phyloP scores from a whole-genome alignment of 768 basidiomycete genomes.

The Agaricus blazei region DNA sequence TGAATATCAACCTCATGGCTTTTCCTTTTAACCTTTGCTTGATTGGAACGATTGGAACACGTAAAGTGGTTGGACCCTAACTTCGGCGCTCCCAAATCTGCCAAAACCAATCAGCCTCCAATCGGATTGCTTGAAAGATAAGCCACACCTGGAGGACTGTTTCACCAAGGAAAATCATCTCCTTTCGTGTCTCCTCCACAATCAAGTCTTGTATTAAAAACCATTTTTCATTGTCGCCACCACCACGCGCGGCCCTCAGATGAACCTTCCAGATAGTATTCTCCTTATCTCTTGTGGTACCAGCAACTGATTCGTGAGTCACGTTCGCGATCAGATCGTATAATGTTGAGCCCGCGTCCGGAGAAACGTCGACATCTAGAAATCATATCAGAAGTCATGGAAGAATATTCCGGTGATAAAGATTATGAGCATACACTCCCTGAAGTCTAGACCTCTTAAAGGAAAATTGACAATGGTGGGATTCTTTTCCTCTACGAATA shows the following conservation, averaged over 20 bases:
- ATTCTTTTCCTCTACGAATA: conserved; percentile 97
- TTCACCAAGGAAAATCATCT: conserved; percentile 97
- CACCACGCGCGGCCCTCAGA: conserved; percentile 68
- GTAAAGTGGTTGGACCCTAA: conserved; percentile 6
- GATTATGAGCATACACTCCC: conserved; percentile 65
- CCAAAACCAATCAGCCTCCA: conserved; percentile 9
- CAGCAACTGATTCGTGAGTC: conserved; percentile 90
- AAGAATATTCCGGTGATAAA: conserved; percentile 18
- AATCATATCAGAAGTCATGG: conserved; percentile 15
- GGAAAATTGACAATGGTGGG: conserved; percentile 99
- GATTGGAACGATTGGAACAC: too few species aligned
- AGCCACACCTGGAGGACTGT: conserved; percentile 82
- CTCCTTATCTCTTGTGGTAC: conserved; percentile 91
- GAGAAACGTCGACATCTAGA: conserved; percentile 74
- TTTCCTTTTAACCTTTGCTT: conserved; percentile 6
- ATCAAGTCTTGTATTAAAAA: conserved; percentile 95
- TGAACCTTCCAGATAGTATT: conserved; percentile 93
- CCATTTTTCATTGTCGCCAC: conserved; percentile 88
- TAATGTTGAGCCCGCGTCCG: conserved; percentile 53
- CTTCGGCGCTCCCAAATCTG: conserved; percentile 64
- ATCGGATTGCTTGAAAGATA: conserved; percentile 4
- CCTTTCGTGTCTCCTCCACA: conserved; percentile 92
- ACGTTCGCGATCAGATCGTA: conserved; percentile 98
- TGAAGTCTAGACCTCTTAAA: conserved; percentile 86
- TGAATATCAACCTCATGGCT: too few species aligned